These are phyloP conservation scores for Cenococcum geophilum DNA, from an alignment of 495 filamentous ascomycete species.

Conservation along the genomic window DNA sequence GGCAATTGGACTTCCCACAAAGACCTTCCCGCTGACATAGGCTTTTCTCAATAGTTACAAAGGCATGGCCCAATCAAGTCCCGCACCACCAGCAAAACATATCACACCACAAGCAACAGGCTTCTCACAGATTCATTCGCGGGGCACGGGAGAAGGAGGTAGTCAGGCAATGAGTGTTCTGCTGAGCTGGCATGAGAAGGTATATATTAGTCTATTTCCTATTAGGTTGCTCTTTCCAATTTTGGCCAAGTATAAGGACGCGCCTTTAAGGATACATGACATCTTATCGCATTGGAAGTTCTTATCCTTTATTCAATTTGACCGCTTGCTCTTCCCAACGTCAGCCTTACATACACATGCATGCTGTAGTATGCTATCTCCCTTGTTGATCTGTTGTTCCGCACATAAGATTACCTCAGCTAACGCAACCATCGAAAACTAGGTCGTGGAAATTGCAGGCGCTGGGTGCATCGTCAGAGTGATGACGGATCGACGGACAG, in stretches of 20 bases:
- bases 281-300: background rate
- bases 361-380: too few relatives aligned
- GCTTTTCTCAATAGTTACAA: conserved; percentile 57
- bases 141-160: conserved; percentile 66
- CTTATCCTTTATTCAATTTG: background rate
- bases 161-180: conserved; percentile 88
- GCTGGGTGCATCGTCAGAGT: conserved; percentile 79
- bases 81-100: conserved; percentile 28
- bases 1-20: background rate
- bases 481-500: conserved; percentile 88
- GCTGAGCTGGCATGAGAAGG: conserved; percentile 92
- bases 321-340: too few relatives aligned
- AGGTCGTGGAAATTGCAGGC: conserved; percentile 79
- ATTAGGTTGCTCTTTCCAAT: background rate
- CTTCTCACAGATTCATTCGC: conserved; percentile 73
- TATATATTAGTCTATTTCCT: conserved; percentile 15
- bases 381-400: background rate
- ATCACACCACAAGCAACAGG: conserved; percentile 76
- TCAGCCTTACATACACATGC: too few relatives aligned
- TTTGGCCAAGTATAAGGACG: background rate
- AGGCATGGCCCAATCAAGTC: conserved; percentile 56
- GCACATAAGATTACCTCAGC: background rate
- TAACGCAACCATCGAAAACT: conserved; percentile 9
- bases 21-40: conserved; percentile 10
- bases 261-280: background rate